A percentile compares a stretch with the other conserved stretches of the same genome.
Evolutionary conservation across 352 stramenopile genomes (phyloP).

Genomic region (Plasmopara muralis): DNA sequence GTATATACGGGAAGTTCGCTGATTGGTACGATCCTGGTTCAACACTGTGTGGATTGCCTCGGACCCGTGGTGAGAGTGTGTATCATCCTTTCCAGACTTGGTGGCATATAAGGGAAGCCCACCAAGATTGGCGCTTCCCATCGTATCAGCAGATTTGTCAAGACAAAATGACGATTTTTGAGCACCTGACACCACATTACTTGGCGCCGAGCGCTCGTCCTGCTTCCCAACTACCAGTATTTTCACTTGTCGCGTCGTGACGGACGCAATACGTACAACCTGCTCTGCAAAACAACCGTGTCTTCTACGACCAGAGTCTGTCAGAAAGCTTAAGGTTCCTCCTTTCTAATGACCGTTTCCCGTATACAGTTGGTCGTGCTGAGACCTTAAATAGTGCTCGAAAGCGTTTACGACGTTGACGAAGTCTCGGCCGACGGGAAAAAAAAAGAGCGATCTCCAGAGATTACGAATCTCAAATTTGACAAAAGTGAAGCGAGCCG

Average conservation of each 20-base stretch:
- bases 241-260: constrained; percentile 10
- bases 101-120: constrained; percentile 7
- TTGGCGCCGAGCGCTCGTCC: constrained; percentile 32
- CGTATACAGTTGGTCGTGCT: constrained; percentile 16
- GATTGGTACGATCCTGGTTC: constrained; percentile 57
- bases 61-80: constrained; percentile 16
- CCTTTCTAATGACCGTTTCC: constrained; percentile 4
- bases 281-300: constrained; percentile 17
- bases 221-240: constrained; percentile 15
- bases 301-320: constrained; percentile 28
- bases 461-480: neutral
- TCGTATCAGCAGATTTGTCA: constrained; percentile 12
- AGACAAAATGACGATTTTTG: constrained; percentile 28
- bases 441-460: constrained; percentile 24
- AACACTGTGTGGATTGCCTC: constrained; percentile 24
- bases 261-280: constrained; percentile 22
- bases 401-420: constrained; percentile 1
- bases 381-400: neutral
- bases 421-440: constrained; percentile 11
- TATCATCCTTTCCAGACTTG: constrained; percentile 8
- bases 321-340: constrained; percentile 4
- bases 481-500: no score
- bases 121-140: constrained; percentile 7
- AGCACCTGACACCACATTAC: constrained; percentile 18
- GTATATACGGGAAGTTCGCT: constrained; percentile 70